Evolutionary conservation across 2,329 filamentous ascomycete genomes (phyloP).

Genomic region (Pseudogymnoascus sp.): DNA sequence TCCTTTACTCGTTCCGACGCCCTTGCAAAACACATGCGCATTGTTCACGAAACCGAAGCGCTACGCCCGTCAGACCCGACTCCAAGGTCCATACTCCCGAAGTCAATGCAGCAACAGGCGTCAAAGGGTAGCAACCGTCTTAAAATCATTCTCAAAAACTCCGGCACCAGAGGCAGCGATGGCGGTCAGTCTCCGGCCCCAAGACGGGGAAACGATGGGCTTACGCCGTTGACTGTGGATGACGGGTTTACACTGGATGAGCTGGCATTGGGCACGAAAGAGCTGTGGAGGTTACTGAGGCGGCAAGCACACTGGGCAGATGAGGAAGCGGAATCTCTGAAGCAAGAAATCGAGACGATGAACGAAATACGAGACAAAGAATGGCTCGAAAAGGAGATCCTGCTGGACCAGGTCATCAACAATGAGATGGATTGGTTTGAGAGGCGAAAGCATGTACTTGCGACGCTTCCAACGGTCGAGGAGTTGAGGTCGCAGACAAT

Average conservation of each 20-base stretch:
- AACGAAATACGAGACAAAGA: slow-evolving; percentile 62
- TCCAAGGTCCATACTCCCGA: slow-evolving; percentile 46
- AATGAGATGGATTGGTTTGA: slow-evolving; percentile 60
- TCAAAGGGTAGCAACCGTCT: slow-evolving; percentile 42
- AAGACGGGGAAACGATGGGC: slow-evolving; percentile 34
- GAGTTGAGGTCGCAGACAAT: slow-evolving; percentile 2
- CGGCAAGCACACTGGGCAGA: slow-evolving; percentile 67
- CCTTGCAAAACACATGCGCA: slow-evolving; percentile 95
- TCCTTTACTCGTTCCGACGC: slow-evolving; percentile 95
- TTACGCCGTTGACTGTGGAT: slow-evolving; percentile 42
- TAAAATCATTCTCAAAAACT: slow-evolving; percentile 58
- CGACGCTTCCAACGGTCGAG: slow-evolving; percentile 27
- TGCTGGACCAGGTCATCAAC: slow-evolving; percentile 64
- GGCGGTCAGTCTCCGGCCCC: slow-evolving; percentile 33
- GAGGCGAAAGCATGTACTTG: slow-evolving; percentile 48
- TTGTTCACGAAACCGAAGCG: slow-evolving; percentile 94
- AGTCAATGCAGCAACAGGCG: slow-evolving; percentile 39
- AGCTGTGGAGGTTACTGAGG: slow-evolving; percentile 54
- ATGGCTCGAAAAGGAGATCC: slow-evolving; percentile 72
- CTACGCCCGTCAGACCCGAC: slow-evolving; percentile 72
- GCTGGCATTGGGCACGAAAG: slow-evolving; percentile 52
- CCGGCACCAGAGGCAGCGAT: slow-evolving; percentile 48
- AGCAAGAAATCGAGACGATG: slow-evolving; percentile 55
- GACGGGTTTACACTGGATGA: slow-evolving; percentile 59
- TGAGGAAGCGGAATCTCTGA: slow-evolving; percentile 56